Percentiles rank a stretch among this genome's conserved stretches.
Conservation (phyloP, 106 monocot species). For the Allium sativum region DNA sequence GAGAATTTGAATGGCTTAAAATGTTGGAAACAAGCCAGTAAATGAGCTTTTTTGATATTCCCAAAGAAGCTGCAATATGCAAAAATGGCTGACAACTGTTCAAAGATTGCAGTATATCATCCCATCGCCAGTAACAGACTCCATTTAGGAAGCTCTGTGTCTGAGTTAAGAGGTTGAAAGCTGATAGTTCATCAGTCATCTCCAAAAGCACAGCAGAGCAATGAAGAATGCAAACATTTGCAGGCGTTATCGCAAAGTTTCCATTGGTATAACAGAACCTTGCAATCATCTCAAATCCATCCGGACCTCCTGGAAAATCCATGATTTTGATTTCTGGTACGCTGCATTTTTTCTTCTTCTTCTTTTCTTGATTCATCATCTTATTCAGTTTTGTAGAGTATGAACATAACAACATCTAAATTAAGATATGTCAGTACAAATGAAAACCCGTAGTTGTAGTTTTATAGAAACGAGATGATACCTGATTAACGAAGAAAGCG, state of each 20-base stretch:
- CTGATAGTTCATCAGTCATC: slow-evolving; percentile 30
- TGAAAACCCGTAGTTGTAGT: not conserved
- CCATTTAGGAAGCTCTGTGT: slow-evolving; percentile 52
- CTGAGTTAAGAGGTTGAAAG: slow-evolving; percentile 32
- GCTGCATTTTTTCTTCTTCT: not conserved
- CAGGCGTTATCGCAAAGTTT: slow-evolving; percentile 27
- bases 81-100: slow-evolving; percentile 38
- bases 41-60: slow-evolving; percentile 42
- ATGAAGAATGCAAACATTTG: slow-evolving; percentile 33
- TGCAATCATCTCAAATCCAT: slow-evolving; percentile 45
- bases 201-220: slow-evolving; percentile 42
- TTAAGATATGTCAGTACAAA: not conserved
- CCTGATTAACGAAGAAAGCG: slow-evolving; percentile 60
- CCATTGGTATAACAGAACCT: slow-evolving; percentile 72
- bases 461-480: slow-evolving; percentile 7
- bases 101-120: slow-evolving; percentile 38
- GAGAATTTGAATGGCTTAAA: slow-evolving; percentile 27
- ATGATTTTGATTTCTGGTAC: slow-evolving; percentile 26
- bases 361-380: slow-evolving; percentile 40
- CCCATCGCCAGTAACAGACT: slow-evolving; percentile 57
- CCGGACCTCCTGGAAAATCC: slow-evolving; percentile 54
- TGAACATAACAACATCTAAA: slow-evolving; percentile 32
- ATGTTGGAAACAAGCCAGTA: slow-evolving; percentile 44
- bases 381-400: slow-evolving; percentile 48
- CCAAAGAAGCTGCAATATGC: slow-evolving; percentile 31